Conservation (phyloP, 176 grass and related monocot species). For the Musa troglodytarum region DNA sequence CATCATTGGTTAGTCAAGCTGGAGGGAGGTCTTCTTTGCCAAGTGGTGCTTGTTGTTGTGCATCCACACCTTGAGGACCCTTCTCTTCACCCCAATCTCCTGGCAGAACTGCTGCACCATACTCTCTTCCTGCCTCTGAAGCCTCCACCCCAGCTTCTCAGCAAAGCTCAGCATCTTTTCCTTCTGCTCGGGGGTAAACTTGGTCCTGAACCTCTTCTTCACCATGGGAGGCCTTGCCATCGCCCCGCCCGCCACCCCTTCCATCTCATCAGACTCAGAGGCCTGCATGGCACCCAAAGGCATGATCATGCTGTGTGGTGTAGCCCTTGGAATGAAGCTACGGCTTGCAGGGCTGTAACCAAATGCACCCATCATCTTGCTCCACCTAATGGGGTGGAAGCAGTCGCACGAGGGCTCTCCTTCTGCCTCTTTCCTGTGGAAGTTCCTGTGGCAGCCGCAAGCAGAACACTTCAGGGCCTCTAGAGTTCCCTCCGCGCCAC, state of each 20-base stretch:
- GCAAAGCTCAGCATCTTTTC: slow-evolving; percentile 78
- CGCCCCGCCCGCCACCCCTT: slow-evolving; percentile 2
- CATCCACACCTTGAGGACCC: slow-evolving; percentile 98
- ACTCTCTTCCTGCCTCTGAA: slow-evolving; percentile 65
- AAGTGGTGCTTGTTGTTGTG: slow-evolving; percentile 94
- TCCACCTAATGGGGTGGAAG: slow-evolving; percentile 2
- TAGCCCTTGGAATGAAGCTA: not conserved
- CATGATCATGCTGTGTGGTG: slow-evolving; percentile 6
- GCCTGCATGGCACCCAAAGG: slow-evolving; percentile 12
- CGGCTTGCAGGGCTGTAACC: not conserved
- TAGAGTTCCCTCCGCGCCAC: slow-evolving; percentile 9
- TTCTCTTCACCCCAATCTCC: slow-evolving; percentile 79
- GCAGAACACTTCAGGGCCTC: slow-evolving; percentile 19
- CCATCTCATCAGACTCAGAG: slow-evolving; percentile 16
- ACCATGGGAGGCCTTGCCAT: slow-evolving; percentile 7
- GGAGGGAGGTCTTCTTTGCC: slow-evolving; percentile 30
- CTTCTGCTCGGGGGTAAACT: slow-evolving; percentile 88
- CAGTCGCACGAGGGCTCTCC: slow-evolving; percentile 11
- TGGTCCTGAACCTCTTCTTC: slow-evolving; percentile 70
- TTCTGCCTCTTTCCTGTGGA: slow-evolving; percentile 19
- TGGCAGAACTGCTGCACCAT: slow-evolving; percentile 76
- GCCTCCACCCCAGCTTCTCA: slow-evolving; percentile 66
- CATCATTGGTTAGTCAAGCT: not conserved
- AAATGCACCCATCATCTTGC: not conserved
- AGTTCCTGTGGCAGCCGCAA: slow-evolving; percentile 21